phyloP scores from a whole-genome alignment of 2,329 filamentous ascomycete genomes.

The Penicillium crustosum region DNA sequence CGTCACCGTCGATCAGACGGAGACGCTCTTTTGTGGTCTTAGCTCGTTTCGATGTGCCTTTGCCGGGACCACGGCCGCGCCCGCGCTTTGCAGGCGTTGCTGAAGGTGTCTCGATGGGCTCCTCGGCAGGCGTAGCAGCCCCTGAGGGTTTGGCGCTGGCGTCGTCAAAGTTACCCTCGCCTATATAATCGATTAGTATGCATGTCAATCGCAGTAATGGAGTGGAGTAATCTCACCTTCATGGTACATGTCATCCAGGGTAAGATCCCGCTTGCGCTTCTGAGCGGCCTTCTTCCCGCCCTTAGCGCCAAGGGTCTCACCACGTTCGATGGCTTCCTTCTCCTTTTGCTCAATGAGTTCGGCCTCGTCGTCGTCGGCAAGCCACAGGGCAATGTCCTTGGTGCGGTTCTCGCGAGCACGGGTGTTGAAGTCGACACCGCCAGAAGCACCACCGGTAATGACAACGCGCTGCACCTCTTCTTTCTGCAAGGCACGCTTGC shows the following conservation, averaged over 20 bases:
- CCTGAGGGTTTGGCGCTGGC: slow-evolving; percentile 77
- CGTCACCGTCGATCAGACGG: slow-evolving; percentile 46
- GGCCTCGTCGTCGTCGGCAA: slow-evolving; percentile 94
- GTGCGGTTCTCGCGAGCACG: slow-evolving; percentile 87
- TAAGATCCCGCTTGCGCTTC: slow-evolving; percentile 62
- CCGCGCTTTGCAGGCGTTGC: slow-evolving; percentile 56
- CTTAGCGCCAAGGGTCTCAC: slow-evolving; percentile 63
- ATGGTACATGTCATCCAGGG: slow-evolving; percentile 96
- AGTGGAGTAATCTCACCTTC: slow-evolving; percentile 70
- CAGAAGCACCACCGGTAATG: slow-evolving; percentile 79
- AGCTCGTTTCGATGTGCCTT: slow-evolving; percentile 60
- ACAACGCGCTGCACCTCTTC: slow-evolving; percentile 98
- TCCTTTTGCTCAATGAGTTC: slow-evolving; percentile 92
- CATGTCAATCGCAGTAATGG: neutral
- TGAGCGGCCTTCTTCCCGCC: slow-evolving; percentile 59
- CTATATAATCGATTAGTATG: slow-evolving; percentile 49
- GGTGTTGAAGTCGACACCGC: slow-evolving; percentile 94
- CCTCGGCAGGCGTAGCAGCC: slow-evolving; percentile 75
- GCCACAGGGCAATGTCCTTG: slow-evolving; percentile 98
- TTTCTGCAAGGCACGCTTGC: slow-evolving; percentile 94
- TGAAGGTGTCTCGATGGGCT: slow-evolving; percentile 44
- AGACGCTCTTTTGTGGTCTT: slow-evolving; percentile 58
- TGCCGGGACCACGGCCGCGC: slow-evolving; percentile 54
- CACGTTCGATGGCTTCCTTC: slow-evolving; percentile 73
- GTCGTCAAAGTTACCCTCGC: slow-evolving; percentile 95